Base-by-base conservation (phyloP, 1,139 yeast genomes). In the Hemisphaericaspora xylanilytica region DNA sequence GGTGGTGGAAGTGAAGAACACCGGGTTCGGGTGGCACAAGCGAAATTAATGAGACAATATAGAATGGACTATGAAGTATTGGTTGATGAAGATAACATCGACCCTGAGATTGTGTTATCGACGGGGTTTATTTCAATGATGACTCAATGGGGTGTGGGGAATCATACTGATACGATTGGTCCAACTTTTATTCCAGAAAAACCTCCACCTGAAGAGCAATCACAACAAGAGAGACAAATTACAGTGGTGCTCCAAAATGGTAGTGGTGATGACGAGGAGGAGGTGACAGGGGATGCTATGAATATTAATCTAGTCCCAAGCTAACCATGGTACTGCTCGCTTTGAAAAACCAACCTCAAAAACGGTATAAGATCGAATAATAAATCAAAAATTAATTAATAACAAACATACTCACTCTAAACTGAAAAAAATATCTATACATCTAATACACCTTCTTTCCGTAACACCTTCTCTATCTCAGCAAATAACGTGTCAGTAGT, bases 81-180 rank as follows among this genome's bases (percentile, higher is more conserved):
- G 33, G 58, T 80, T 15, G 83, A 80, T 53, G 73, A 67, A 36
- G 43, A 55, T 5, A 59, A 63, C 44, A 59, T 78, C 33, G 80
- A 75, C 48, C 55, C 62, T 8, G 77, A 75, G 40, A 61, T 73
- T 32, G 84, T 75, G 1, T 53, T 80, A 38, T 74, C 80, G 11
- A 78, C 85, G 7, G 81, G 74, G 0, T 80, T 79, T 48, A 59
- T 78, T 41, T 67, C 82, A 13, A 79, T 80, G 80, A 62, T 76
- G 56, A 76, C 83, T 10, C 81, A 78, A 55, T 80, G 85, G 86
- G 80, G 81, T 13, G 55, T 65, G 39, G 81, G 81, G 22, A 73
- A 66, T 50, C 63, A 59, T 42, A 74, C 80, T 7, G 75, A 72
- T 39, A 75, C 81, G 13, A 63, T 73, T 38, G 81, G 81, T 7